phyloP scores from a whole-genome alignment of 345 rosid genomes.

The Melaleuca alternifolia region DNA sequence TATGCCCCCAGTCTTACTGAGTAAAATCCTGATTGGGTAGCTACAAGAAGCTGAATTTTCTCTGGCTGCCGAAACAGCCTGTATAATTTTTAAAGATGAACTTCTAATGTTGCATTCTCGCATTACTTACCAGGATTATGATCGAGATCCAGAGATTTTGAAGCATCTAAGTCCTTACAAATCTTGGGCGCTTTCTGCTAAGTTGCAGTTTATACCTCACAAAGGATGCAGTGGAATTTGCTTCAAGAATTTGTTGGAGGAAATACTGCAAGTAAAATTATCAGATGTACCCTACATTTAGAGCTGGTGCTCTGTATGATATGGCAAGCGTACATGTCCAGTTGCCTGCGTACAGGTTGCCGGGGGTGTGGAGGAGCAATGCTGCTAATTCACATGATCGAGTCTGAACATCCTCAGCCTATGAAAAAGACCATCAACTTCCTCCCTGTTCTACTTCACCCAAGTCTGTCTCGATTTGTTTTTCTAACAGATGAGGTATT shows the following conservation, averaged over 20 bases:
- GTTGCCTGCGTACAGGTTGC: neutral
- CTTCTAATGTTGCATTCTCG: neutral
- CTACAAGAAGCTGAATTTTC: neutral
- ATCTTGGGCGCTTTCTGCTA: constrained; percentile 52
- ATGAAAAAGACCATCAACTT: neutral
- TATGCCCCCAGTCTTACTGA: neutral
- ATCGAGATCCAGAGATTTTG: constrained; percentile 61
- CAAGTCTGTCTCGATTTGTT: neutral
- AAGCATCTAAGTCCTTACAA: constrained; percentile 31
- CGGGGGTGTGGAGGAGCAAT: neutral
- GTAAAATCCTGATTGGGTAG: neutral
- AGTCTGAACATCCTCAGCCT: neutral
- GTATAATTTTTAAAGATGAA: neutral
- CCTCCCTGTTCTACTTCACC: neutral
- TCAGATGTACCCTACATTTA: neutral
- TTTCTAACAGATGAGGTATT: neutral
- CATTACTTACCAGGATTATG: constrained; percentile 42
- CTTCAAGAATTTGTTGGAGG: constrained; percentile 31
- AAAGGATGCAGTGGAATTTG: constrained; percentile 19
- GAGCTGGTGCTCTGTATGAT: neutral
- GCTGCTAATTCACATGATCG: neutral
- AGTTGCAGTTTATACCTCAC: constrained; percentile 38
- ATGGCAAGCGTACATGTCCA: neutral
- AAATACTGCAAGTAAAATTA: constrained; percentile 15
- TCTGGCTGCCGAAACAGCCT: neutral